phyloP scores from a whole-genome alignment of 257 asterid genomes.

The Salvia miltiorrhiza region DNA sequence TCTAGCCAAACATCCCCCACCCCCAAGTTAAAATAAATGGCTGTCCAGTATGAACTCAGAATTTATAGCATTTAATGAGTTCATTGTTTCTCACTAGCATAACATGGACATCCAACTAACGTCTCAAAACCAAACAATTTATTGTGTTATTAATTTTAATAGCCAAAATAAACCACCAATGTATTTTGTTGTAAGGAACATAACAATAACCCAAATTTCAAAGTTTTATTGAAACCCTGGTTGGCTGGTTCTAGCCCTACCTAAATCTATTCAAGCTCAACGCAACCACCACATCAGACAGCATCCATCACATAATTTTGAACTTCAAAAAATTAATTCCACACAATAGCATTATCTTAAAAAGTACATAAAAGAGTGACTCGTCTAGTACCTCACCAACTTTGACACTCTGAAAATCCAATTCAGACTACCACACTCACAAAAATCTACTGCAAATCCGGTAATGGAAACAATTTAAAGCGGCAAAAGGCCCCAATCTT shows the following conservation, averaged over 20 bases:
- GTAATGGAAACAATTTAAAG: background rate
- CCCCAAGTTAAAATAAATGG: background rate
- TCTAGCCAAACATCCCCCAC: background rate
- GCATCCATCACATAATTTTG: background rate
- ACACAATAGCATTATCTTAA: background rate
- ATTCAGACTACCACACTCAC: background rate
- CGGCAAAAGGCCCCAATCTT: background rate
- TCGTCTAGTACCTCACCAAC: background rate
- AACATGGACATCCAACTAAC: background rate
- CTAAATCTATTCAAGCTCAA: background rate
- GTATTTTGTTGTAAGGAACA: no score
- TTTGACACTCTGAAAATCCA: background rate
- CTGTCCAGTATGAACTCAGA: background rate
- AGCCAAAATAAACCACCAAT: no score
- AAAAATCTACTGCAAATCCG: slow-evolving; percentile 3
- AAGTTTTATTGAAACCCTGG: background rate
- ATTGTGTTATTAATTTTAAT: no score
- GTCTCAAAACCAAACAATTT: background rate
- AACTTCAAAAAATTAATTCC: background rate
- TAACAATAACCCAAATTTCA: background rate
- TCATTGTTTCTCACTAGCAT: background rate
- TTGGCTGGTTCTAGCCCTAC: background rate
- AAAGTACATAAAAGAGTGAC: background rate
- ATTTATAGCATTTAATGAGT: background rate
- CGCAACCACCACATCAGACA: background rate